Percentiles rank a stretch among this genome's conserved stretches.
phyloP scores from a whole-genome alignment of 2,329 filamentous ascomycete species.

The Colletotrichum simmondsii region DNA sequence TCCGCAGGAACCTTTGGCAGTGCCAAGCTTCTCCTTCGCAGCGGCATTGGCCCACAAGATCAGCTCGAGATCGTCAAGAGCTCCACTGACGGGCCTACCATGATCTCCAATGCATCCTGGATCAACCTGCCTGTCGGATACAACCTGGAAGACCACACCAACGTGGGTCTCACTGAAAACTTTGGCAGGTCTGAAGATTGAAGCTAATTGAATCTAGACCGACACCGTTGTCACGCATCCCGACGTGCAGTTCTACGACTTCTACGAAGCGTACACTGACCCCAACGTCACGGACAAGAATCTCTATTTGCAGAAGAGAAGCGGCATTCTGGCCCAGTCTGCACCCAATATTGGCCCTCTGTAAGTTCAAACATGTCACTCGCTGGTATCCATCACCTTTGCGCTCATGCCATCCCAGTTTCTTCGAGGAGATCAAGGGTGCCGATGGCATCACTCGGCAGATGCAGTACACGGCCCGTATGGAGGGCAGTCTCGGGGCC shows the following conservation, averaged over 20 bases:
- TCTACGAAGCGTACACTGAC: slow-evolving; percentile 68
- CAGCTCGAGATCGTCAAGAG: slow-evolving; percentile 64
- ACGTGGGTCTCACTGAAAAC: slow-evolving; percentile 42
- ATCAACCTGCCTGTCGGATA: slow-evolving; percentile 69
- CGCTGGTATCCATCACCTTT: neutral
- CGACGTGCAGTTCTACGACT: slow-evolving; percentile 69
- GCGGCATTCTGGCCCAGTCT: slow-evolving; percentile 71
- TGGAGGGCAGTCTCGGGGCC: slow-evolving; percentile 64
- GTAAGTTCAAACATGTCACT: slow-evolving; percentile 40
- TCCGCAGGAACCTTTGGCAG: slow-evolving; percentile 77
- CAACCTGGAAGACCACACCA: slow-evolving; percentile 67
- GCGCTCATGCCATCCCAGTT: slow-evolving; percentile 50
- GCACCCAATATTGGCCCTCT: slow-evolving; percentile 74
- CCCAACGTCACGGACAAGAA: slow-evolving; percentile 55
- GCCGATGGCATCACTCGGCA: slow-evolving; percentile 70
- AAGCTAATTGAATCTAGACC: slow-evolving; percentile 46
- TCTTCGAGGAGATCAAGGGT: slow-evolving; percentile 63
- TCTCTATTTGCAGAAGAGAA: slow-evolving; percentile 59
- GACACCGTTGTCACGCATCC: slow-evolving; percentile 57
- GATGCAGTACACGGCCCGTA: slow-evolving; percentile 74
- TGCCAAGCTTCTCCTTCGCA: slow-evolving; percentile 74
- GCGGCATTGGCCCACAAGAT: slow-evolving; percentile 73
- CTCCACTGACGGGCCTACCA: slow-evolving; percentile 61
- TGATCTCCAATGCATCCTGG: slow-evolving; percentile 63
- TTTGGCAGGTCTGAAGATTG: accelerated